These are phyloP conservation scores for Ascochyta pisi DNA, from an alignment of 2,329 filamentous ascomycete species.

Conservation along the genomic window DNA sequence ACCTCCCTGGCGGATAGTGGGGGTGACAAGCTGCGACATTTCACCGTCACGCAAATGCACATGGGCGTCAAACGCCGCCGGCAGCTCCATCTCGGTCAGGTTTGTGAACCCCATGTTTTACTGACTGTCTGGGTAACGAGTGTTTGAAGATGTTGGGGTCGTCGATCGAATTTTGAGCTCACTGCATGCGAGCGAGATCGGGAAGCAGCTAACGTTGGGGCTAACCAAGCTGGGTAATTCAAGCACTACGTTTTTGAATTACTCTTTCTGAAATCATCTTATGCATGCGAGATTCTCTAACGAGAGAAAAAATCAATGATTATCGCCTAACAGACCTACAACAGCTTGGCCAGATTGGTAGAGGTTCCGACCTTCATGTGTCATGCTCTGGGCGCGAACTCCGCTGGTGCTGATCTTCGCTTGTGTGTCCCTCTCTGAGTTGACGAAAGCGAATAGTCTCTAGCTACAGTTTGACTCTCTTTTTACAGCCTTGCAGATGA, in stretches of 20 bases:
- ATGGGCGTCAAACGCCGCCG: slow-evolving; percentile 59
- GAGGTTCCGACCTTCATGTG: not conserved
- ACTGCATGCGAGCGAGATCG: slow-evolving; percentile 17
- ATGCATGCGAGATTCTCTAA: not conserved
- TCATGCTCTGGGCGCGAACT: not conserved
- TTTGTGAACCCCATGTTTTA: slow-evolving; percentile 48
- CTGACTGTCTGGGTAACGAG: not conserved
- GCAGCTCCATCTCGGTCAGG: slow-evolving; percentile 54
- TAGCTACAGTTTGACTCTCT: not conserved
- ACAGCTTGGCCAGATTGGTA: not conserved
- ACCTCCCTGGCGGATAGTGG: slow-evolving; percentile 59
- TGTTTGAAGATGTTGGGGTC: not conserved
- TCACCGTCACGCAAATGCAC: slow-evolving; percentile 61
- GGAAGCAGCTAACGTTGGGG: slow-evolving; percentile 11
- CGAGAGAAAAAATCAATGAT: no score
- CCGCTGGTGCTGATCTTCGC: not conserved
- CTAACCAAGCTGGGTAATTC: slow-evolving; percentile 2
- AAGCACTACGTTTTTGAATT: not conserved
- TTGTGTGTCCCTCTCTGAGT: not conserved
- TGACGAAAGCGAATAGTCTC: not conserved
- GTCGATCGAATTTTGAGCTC: slow-evolving; percentile 23
- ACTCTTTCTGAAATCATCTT: not conserved
- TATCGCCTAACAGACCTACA: not conserved
- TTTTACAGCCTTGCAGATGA: not conserved
- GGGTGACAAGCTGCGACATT: slow-evolving; percentile 60